Evolutionary conservation across 176 grass and related monocot genomes (phyloP).

Genomic region (Triticum urartu): DNA sequence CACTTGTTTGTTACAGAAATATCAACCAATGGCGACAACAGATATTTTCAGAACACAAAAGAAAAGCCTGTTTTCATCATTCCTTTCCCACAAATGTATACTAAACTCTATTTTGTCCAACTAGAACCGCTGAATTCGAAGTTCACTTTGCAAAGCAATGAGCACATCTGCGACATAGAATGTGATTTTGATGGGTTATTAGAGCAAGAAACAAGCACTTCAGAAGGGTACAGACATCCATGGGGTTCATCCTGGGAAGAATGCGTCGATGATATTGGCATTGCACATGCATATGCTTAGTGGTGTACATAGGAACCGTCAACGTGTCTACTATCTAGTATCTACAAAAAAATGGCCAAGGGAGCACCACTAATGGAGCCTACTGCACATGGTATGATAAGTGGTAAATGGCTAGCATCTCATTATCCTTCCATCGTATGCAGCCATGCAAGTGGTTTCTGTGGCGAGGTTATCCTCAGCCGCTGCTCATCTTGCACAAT

Average conservation of each 20-base stretch:
- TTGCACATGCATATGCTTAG: background rate
- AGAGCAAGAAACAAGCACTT: background rate
- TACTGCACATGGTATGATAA: constrained; percentile 9
- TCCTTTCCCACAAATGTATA: background rate
- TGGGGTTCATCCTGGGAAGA: background rate
- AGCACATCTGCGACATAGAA: background rate
- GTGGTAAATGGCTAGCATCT: background rate
- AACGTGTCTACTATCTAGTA: background rate
- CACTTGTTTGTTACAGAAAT: background rate
- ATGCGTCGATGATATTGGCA: background rate
- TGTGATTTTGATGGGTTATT: background rate
- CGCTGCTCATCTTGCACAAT: constrained; percentile 7
- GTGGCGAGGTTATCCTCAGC: background rate
- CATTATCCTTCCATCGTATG: constrained; percentile 10
- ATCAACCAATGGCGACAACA: background rate
- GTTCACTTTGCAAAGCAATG: no score
- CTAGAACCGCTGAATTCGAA: no score
- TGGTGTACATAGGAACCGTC: background rate
- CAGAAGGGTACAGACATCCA: background rate
- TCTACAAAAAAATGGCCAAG: constrained; percentile 19
- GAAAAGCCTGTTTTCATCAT: background rate
- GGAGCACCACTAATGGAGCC: background rate
- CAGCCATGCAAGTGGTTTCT: background rate
- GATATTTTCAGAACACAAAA: background rate
- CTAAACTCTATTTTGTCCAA: no score